These are phyloP conservation scores for Cytospora paraplurivora DNA, from an alignment of 2,329 filamentous ascomycete species.

Conservation along the genomic window DNA sequence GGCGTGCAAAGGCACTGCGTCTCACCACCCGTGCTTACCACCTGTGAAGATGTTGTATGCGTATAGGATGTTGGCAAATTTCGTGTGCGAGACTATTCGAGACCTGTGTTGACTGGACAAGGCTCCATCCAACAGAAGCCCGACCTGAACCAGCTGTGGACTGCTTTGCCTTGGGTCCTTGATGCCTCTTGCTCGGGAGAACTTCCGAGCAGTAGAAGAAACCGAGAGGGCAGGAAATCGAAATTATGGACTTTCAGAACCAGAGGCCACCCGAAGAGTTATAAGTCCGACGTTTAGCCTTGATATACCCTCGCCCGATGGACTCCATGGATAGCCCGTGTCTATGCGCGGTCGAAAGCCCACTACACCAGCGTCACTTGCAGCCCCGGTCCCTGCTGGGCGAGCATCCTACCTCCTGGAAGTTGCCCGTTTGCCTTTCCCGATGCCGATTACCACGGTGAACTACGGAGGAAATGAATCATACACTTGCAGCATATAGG, in stretches of 20 bases:
- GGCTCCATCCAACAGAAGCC: too few species aligned
- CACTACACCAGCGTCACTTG: neutral
- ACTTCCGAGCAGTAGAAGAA: neutral
- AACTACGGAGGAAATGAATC: neutral
- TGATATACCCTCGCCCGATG: too few species aligned
- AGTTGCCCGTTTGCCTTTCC: neutral
- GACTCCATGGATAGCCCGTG: too few species aligned
- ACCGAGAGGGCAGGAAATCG: neutral
- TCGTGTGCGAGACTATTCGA: too few species aligned
- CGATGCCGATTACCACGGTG: neutral
- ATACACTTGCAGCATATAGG: neutral
- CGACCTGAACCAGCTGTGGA: too few species aligned
- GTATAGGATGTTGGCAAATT: too few species aligned
- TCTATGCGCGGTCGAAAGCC: too few species aligned
- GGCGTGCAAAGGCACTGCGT: too few species aligned
- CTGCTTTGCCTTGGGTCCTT: neutral
- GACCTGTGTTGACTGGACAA: too few species aligned
- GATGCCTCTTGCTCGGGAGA: neutral
- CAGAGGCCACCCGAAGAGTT: neutral
- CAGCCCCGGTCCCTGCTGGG: neutral
- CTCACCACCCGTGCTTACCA: too few species aligned
- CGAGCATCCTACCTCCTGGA: neutral
- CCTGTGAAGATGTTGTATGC: too few species aligned
- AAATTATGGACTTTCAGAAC: neutral
- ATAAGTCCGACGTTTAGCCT: neutral